Evolutionary conservation across 192 early-diverging fungal genomes (phyloP).

Genomic region (Tieghemiomyces parasiticus): DNA sequence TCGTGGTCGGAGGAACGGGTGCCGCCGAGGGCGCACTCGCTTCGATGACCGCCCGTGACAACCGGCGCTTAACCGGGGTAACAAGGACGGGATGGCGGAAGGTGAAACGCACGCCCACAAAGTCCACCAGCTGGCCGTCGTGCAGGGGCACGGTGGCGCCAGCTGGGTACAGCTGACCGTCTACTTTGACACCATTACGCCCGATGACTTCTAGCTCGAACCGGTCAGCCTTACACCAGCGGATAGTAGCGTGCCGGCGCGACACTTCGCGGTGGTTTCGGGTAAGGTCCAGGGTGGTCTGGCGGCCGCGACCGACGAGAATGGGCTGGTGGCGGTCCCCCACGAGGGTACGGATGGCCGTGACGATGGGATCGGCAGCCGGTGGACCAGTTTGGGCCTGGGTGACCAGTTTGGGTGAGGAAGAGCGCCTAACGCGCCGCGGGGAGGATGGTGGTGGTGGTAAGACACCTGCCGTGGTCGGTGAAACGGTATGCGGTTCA

Average conservation of each 20-base stretch:
- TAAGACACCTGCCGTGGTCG: too few relatives aligned
- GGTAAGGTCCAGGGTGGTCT: constrained; percentile 1
- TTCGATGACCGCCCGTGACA: too few relatives aligned
- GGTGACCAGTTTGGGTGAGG: too few relatives aligned
- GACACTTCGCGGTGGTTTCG: constrained; percentile 5
- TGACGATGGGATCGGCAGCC: too few relatives aligned
- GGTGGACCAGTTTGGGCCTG: too few relatives aligned
- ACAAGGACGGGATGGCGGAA: constrained; percentile 26
- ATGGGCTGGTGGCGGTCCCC: not conserved
- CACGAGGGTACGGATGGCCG: too few relatives aligned
- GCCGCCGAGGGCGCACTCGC: too few relatives aligned
- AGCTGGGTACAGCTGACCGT: constrained; percentile 17
- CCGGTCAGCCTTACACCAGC: not conserved
- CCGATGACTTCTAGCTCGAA: constrained; percentile 19
- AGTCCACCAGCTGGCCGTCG: constrained; percentile 24
- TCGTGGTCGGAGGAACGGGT: not conserved
- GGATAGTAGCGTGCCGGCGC: constrained; percentile 5
- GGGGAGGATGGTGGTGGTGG: too few relatives aligned
- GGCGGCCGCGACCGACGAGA: constrained; percentile 3
- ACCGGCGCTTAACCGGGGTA: too few relatives aligned
- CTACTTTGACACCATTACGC: constrained; percentile 29
- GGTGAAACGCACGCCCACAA: constrained; percentile 28
- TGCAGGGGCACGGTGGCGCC: constrained; percentile 16
- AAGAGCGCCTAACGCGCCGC: too few relatives aligned
- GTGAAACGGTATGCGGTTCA: too few relatives aligned